Percentiles rank a stretch among this genome's conserved stretches.
phyloP scores from a whole-genome alignment of 2,329 filamentous ascomycete genomes.

The Trematosphaeria pertusa region DNA sequence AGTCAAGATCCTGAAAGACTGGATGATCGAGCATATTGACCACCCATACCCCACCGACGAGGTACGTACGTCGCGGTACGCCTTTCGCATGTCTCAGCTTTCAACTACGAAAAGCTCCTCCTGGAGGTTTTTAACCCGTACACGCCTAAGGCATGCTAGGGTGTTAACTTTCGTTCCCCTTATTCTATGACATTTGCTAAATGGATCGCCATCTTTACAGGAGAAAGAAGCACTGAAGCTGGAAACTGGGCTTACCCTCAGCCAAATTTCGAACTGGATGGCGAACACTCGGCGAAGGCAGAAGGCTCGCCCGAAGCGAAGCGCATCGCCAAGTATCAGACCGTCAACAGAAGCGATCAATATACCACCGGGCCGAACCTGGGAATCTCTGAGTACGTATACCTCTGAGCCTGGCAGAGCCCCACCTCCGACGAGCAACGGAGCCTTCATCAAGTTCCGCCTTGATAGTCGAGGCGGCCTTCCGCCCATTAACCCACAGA shows the following conservation, averaged over 20 bases:
- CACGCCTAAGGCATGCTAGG: too few species aligned
- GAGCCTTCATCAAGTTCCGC: conserved; percentile 33
- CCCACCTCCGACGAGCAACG: conserved; percentile 19
- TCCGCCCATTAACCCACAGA: background rate
- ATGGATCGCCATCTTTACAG: too few species aligned
- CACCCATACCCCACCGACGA: conserved; percentile 90
- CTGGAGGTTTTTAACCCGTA: too few species aligned
- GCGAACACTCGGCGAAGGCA: conserved; percentile 85
- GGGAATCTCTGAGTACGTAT: conserved; percentile 50
- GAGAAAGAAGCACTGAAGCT: conserved; percentile 82
- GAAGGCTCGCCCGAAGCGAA: conserved; percentile 74
- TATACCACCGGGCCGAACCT: conserved; percentile 71
- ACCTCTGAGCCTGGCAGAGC: conserved; percentile 21
- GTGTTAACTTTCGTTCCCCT: too few species aligned
- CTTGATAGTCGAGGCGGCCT: conserved; percentile 13
- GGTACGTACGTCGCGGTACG: too few species aligned
- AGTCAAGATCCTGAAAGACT: conserved; percentile 80
- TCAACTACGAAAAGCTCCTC: too few species aligned
- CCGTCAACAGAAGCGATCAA: conserved; percentile 71
- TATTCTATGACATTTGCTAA: too few species aligned
- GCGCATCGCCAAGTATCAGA: conserved; percentile 72
- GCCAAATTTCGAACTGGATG: conserved; percentile 90
- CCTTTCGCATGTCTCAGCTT: too few species aligned
- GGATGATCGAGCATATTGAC: conserved; percentile 79
- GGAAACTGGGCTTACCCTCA: conserved; percentile 80